Conservation (phyloP, 1,284 basidiomycete genomes). For the Ustilago lituana region DNA sequence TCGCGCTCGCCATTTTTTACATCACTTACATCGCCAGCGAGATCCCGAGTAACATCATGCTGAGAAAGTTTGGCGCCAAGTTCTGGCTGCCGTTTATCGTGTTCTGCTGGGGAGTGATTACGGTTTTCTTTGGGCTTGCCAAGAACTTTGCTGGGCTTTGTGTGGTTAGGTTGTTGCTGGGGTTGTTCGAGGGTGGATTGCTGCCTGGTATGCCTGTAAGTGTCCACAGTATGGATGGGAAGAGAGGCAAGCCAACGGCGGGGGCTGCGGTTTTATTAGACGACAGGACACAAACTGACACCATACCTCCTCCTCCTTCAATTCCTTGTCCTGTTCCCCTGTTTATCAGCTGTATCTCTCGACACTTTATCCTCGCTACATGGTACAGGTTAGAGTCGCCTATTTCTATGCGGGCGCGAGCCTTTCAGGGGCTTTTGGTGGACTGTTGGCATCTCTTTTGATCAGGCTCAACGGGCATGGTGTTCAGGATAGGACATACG, state of each 20-base stretch:
- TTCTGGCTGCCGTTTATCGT: conserved; percentile 72
- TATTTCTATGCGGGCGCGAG: conserved; percentile 57
- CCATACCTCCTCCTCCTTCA: no score
- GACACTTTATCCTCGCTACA: conserved; percentile 39
- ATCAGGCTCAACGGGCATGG: conserved; percentile 74
- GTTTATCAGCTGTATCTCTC: conserved; percentile 26
- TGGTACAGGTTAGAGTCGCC: conserved; percentile 35
- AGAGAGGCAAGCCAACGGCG: no score
- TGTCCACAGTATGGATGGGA: no score
- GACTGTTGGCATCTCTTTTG: conserved; percentile 71
- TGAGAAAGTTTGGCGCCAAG: conserved; percentile 62
- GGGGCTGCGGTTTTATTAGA: no score
- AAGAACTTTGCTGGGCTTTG: conserved; percentile 73
- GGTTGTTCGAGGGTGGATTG: conserved; percentile 51
- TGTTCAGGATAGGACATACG: conserved; percentile 52
- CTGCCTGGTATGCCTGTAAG: conserved; percentile 70
- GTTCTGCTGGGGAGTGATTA: conserved; percentile 73
- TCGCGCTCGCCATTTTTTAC: conserved; percentile 49
- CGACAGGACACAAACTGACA: no score
- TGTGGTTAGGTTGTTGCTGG: conserved; percentile 71
- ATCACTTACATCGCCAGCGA: conserved; percentile 47
- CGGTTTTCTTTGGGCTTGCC: conserved; percentile 73
- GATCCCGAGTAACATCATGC: conserved; percentile 65
- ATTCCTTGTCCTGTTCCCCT: neutral
- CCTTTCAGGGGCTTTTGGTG: conserved; percentile 62